Evolutionary conservation across 768 basidiomycete genomes (phyloP).

Genomic region (Hortiboletus campestris): DNA sequence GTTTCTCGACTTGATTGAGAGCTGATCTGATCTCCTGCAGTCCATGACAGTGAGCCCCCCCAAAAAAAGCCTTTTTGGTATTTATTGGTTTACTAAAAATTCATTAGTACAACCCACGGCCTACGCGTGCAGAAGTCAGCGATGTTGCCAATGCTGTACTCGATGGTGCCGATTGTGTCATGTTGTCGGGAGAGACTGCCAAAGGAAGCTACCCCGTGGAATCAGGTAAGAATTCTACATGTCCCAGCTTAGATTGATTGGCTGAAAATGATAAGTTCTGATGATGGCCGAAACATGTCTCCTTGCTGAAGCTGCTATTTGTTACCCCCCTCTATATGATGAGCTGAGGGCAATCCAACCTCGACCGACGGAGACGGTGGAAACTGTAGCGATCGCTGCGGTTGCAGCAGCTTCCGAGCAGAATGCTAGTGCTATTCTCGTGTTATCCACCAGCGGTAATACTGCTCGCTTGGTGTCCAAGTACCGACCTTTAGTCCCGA

Average conservation of each 20-base stretch:
- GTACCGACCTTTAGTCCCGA: constrained; percentile 90
- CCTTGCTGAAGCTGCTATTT: constrained; percentile 93
- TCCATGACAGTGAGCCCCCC: constrained; percentile 90
- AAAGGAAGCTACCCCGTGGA: constrained; percentile 96
- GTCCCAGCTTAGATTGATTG: neutral
- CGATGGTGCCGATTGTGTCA: constrained; percentile 98
- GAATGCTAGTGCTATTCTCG: constrained; percentile 90
- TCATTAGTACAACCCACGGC: constrained; percentile 89
- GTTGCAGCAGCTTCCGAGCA: constrained; percentile 96
- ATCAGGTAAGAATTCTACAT: constrained; percentile 59
- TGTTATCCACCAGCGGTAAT: constrained; percentile 95
- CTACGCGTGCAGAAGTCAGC: constrained; percentile 97
- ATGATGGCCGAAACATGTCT: constrained; percentile 99
- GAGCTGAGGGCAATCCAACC: constrained; percentile 76
- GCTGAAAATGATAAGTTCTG: constrained; percentile 54
- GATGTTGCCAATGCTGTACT: constrained; percentile 99
- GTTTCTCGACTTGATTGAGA: neutral
- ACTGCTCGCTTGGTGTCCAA: constrained; percentile 95
- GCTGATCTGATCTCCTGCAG: constrained; percentile 37
- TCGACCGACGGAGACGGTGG: constrained; percentile 89
- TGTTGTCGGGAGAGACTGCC: constrained; percentile 99
- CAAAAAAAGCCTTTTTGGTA: neutral
- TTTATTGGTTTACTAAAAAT: constrained; percentile 5
- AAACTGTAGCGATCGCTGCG: constrained; percentile 95
- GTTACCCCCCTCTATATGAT: constrained; percentile 92